These are phyloP conservation scores for Arabidopsis suecica DNA, from an alignment of 345 rosid species.

Conservation along the genomic window DNA sequence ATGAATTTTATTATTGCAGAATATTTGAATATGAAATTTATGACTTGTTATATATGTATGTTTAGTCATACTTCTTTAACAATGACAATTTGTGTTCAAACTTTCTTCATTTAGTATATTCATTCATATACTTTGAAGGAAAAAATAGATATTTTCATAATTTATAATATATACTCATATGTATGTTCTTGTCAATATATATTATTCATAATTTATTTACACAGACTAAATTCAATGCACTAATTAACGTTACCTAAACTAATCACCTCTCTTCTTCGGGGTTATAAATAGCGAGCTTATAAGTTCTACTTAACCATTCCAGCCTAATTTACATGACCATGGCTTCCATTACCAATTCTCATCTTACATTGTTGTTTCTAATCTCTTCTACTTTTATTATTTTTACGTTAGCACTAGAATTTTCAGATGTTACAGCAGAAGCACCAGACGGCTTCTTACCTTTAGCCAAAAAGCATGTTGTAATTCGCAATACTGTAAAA, in stretches of 20 bases:
- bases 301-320: background rate
- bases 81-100: background rate
- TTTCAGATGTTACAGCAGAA: background rate
- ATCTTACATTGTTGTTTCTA: background rate
- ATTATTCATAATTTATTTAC: background rate
- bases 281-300: background rate
- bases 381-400: background rate
- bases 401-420: background rate
- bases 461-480: slow-evolving; percentile 18
- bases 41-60: too few relatives aligned
- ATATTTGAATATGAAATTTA: too few relatives aligned
- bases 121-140: background rate
- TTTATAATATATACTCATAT: too few relatives aligned
- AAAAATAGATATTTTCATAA: too few relatives aligned
- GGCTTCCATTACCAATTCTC: background rate
- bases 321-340: background rate
- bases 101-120: background rate
- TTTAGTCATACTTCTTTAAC: background rate
- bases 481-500: background rate
- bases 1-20: background rate
- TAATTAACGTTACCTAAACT: background rate
- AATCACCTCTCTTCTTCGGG: background rate
- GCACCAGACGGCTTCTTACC: slow-evolving; percentile 1
- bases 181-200: too few relatives aligned
- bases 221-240: background rate